Evolutionary conservation across 148 eudicot genomes (phyloP).

Genomic region (Fagopyrum tataricum): DNA sequence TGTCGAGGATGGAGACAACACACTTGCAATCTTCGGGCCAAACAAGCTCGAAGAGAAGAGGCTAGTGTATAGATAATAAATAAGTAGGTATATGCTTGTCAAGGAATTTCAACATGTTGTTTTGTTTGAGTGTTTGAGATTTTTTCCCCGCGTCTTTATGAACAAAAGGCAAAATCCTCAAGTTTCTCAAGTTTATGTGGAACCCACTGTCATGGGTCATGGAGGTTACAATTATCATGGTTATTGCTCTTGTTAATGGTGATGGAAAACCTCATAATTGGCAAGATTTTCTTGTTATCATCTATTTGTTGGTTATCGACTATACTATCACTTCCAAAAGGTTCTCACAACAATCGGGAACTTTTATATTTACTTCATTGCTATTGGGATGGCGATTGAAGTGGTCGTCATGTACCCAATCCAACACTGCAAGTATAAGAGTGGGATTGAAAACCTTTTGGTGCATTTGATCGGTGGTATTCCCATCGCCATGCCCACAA

Average conservation of each 20-base stretch:
- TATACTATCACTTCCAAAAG: conserved; percentile 94
- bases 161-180: conserved; percentile 86
- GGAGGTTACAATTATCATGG: conserved; percentile 95
- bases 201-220: conserved; percentile 98
- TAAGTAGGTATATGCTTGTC: not conserved
- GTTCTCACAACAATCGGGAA: conserved; percentile 91
- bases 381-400: conserved; percentile 75
- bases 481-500: conserved; percentile 98
- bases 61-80: conserved; percentile 20
- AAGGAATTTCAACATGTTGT: not conserved
- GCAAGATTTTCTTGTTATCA: conserved; percentile 90
- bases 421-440: conserved; percentile 63
- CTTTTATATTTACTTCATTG: conserved; percentile 89
- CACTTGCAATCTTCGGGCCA: conserved; percentile 80
- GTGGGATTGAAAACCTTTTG: conserved; percentile 80
- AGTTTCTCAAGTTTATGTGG: conserved; percentile 98
- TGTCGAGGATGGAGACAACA: conserved; percentile 65
- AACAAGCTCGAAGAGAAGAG: conserved; percentile 93
- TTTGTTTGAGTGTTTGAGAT: not conserved
- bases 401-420: conserved; percentile 94
- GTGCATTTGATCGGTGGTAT: conserved; percentile 96
- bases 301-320: conserved; percentile 79
- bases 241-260: conserved; percentile 87
- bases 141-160: not conserved
- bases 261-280: conserved; percentile 78